These are phyloP conservation scores for Salix suchowensis DNA, from an alignment of 345 rosid species.

Conservation along the genomic window DNA sequence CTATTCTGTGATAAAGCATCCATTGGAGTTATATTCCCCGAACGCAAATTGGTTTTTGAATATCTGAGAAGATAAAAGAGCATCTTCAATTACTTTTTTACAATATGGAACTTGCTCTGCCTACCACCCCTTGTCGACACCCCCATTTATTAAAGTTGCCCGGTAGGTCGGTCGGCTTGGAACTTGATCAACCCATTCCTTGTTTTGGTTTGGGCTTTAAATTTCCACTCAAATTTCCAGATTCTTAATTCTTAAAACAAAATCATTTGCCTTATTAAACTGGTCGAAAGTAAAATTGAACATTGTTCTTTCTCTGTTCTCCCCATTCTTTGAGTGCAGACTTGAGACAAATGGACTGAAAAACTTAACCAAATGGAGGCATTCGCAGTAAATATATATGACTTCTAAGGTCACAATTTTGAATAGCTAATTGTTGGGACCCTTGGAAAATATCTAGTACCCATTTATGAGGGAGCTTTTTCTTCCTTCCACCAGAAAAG, in stretches of 20 bases:
- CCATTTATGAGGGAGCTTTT: background rate
- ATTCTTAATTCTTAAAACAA: background rate
- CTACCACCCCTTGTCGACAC: background rate
- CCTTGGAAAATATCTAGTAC: background rate
- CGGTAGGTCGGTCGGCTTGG: too few relatives aligned
- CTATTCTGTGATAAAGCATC: background rate
- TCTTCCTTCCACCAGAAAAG: background rate
- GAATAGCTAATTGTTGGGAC: background rate
- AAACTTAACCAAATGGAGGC: background rate
- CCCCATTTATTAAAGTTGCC: too few relatives aligned
- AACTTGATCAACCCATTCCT: too few relatives aligned
- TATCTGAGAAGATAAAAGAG: background rate
- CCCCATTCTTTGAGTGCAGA: background rate
- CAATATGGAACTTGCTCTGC: background rate
- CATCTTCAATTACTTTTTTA: background rate
- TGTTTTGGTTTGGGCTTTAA: too few relatives aligned
- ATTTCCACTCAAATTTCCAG: background rate
- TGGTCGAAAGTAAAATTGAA: background rate
- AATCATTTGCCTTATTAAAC: background rate
- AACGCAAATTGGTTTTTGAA: background rate
- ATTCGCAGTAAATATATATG: background rate
- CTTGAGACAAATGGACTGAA: background rate
- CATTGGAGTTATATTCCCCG: background rate
- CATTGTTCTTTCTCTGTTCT: background rate
- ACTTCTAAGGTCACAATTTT: background rate